Percentiles rank a stretch among this genome's conserved stretches.
Evolutionary conservation across 2,329 filamentous ascomycete genomes (phyloP).

Genomic region (Dactylellina cionopaga): DNA sequence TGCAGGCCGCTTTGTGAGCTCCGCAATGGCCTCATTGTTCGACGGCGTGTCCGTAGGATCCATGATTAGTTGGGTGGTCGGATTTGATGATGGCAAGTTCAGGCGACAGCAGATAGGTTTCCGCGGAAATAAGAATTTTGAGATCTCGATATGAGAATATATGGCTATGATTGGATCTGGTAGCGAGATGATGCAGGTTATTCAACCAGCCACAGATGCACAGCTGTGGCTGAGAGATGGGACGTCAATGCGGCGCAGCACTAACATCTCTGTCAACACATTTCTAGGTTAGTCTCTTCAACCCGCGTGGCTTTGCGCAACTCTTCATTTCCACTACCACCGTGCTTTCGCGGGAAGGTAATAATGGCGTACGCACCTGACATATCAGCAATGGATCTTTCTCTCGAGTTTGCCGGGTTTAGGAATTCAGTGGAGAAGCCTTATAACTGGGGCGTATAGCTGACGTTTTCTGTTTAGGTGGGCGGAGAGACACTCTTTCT

Average conservation of each 20-base stretch:
- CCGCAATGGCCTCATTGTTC: conserved; percentile 19
- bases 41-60: conserved; percentile 42
- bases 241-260: conserved; percentile 34
- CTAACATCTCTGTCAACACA: conserved; percentile 6
- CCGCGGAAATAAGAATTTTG: conserved; percentile 11
- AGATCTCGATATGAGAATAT: conserved; percentile 13
- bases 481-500: not conserved
- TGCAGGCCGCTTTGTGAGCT: conserved; percentile 31
- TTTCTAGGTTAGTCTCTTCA: conserved; percentile 14
- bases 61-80: conserved; percentile 17
- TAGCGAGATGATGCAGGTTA: conserved; percentile 23
- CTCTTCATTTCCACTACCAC: conserved; percentile 27
- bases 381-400: conserved; percentile 28
- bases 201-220: conserved; percentile 28
- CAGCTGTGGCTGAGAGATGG: conserved; percentile 10
- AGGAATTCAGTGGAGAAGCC: conserved; percentile 10
- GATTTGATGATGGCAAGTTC: conserved; percentile 13
- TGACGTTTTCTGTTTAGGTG: not conserved
- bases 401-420: conserved; percentile 12
- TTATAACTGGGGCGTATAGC: not conserved
- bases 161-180: conserved; percentile 19
- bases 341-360: conserved; percentile 25
- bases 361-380: conserved; percentile 40
- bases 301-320: conserved; percentile 45
- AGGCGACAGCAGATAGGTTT: conserved; percentile 30